Evolutionary conservation across 2,329 filamentous ascomycete genomes (phyloP), one percentile per base, ranked within the genome.

Genomic region (Aureobasidium pullulans): DNA sequence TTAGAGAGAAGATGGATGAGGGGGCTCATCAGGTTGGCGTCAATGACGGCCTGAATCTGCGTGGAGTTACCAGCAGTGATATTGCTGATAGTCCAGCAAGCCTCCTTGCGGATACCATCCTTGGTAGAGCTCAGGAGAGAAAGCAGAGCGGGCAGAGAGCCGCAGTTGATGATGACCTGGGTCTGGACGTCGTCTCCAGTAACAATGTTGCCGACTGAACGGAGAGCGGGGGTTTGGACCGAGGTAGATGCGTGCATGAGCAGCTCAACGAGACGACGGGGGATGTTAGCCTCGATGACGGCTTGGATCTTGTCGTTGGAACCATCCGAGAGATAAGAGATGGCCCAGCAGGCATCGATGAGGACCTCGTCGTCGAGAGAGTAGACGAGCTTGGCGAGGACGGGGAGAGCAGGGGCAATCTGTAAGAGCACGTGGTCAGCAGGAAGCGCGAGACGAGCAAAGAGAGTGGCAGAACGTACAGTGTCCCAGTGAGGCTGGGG

Each of bases 21-120:
- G 62, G 94, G 94, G 37, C 91, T 91, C 67, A 99, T 94, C 70
- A 99, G 96, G 77, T 95, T 94, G 69, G 92, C 92, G 70, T 99
- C 94, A 68, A 99, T 88, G 59, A 99, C 94, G 9, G 91, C 81
- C 79, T 99, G 94, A 68, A 99, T 99, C 77, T 99, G 94, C 60
- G 88, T 90, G 39, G 93, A 96, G 81, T 99, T 99, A 63, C 94
- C 94, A 62, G 94, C 94, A 34, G 94, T 99, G 70, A 99, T 90
- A 82, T 99, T 99, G 72, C 92, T 96, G 68, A 99, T 99, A 53
- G 94, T 99, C 94, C 94, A 99, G 85, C 94, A 99, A 31, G 94
- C 94, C 77, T 99, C 94, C 82, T 99, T 99, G 66, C 94, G 90
- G 66, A 99, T 99, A 29, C 94, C 94, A 70, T 99, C 94, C 83